phyloP scores from a whole-genome alignment of 352 stramenopile genomes.

The Phytopythium oedochilum region DNA sequence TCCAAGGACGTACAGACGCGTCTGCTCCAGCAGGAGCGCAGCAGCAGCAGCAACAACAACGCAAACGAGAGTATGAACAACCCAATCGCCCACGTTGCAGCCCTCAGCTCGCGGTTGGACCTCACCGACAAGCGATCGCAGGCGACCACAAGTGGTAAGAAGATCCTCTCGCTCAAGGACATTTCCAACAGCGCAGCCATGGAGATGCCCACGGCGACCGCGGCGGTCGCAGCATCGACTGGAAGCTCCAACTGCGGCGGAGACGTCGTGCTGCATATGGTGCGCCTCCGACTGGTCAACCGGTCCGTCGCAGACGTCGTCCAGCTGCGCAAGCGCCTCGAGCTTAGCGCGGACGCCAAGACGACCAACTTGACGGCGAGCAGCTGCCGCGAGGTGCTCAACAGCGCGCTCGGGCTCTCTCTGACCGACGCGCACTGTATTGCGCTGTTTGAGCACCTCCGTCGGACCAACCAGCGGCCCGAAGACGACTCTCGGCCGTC shows the following conservation, averaged over 20 bases:
- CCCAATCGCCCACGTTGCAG: conserved; percentile 4
- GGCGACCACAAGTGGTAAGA: conserved; percentile 14
- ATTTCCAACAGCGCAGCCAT: conserved; percentile 29
- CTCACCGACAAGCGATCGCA: conserved; percentile 5
- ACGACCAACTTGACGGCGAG: conserved; percentile 36
- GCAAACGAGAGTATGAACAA: not conserved
- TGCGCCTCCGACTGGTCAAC: conserved; percentile 44
- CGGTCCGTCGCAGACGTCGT: conserved; percentile 39
- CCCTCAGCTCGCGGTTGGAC: conserved; percentile 5
- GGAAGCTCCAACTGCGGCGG: conserved; percentile 11
- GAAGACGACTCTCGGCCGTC: conserved; percentile 5
- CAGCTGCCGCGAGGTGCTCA: conserved; percentile 36
- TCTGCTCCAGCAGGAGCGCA: conserved; percentile 28
- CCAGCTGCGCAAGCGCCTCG: conserved; percentile 33
- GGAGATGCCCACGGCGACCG: conserved; percentile 8
- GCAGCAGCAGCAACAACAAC: not conserved
- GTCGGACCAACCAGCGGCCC: conserved; percentile 12
- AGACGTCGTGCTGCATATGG: conserved; percentile 35
- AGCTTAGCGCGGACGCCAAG: conserved; percentile 53
- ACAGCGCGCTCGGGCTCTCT: conserved; percentile 26
- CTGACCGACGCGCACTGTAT: conserved; percentile 40
- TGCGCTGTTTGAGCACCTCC: conserved; percentile 46
- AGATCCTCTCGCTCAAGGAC: conserved; percentile 60
- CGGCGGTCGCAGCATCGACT: not conserved
- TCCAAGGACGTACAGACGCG: conserved; percentile 25